A percentile compares a stretch with the other conserved stretches of the same genome.
phyloP scores from a whole-genome alignment of 768 basidiomycete species.

The Boletus sensibilis region DNA sequence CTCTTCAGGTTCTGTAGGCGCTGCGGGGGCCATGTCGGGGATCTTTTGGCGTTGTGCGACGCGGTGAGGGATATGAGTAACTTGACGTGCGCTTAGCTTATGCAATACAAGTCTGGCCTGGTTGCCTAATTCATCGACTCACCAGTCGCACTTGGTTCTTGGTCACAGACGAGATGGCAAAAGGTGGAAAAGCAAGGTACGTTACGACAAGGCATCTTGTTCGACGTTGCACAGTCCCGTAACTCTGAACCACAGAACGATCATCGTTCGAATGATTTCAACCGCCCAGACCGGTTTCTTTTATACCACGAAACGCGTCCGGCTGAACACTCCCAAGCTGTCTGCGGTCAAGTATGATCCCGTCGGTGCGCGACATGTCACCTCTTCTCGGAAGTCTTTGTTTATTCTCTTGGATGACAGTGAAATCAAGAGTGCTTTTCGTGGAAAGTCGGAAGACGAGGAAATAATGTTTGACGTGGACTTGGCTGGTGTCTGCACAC shows the following conservation, averaged over 20 bases:
- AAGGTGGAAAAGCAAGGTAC: constrained; percentile 61
- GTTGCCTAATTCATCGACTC: constrained; percentile 10
- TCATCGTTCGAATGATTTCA: constrained; percentile 86
- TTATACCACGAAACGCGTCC: constrained; percentile 78
- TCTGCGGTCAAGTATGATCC: constrained; percentile 94
- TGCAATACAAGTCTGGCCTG: background rate
- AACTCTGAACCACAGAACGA: constrained; percentile 48
- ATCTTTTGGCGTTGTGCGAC: background rate
- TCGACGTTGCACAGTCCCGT: background rate
- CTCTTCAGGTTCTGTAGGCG: constrained; percentile 50
- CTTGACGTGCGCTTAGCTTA: constrained; percentile 2
- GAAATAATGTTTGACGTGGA: constrained; percentile 37
- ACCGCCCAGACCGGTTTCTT: constrained; percentile 92
- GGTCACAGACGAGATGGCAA: constrained; percentile 44
- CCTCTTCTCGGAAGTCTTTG: background rate
- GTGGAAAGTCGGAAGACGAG: constrained; percentile 77
- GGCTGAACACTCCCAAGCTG: constrained; percentile 67
- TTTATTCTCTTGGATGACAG: constrained; percentile 35
- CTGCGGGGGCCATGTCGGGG: constrained; percentile 24
- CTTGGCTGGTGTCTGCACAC: background rate
- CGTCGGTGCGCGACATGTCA: constrained; percentile 50
- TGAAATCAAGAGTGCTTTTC: constrained; percentile 71
- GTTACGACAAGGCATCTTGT: background rate
- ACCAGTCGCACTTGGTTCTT: background rate
- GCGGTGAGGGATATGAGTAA: background rate